Conservation (phyloP, 2,329 filamentous ascomycete species). For the Acarospora socialis region DNA sequence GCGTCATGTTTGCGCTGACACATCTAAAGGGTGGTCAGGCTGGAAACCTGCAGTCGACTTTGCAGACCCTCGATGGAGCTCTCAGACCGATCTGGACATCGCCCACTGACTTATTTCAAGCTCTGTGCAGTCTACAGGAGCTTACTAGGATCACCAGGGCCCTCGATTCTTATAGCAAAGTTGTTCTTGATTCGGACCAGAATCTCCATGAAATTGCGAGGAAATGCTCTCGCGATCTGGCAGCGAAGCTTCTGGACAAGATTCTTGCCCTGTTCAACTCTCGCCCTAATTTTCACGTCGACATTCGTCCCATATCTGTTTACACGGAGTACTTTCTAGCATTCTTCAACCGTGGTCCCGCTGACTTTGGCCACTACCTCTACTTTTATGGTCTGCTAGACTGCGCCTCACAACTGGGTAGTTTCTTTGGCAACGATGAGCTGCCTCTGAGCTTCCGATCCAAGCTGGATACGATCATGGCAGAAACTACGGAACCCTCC, state of each 20-base stretch:
- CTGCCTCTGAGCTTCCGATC: conserved; percentile 1
- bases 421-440: neutral
- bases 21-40: too few relatives aligned
- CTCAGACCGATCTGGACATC: too few relatives aligned
- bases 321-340: conserved; percentile 1
- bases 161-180: neutral
- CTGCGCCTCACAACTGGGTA: conserved; percentile 4
- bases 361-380: conserved; percentile 4
- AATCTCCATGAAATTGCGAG: neutral
- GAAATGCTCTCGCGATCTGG: neutral
- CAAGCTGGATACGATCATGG: conserved; percentile 2
- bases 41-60: too few relatives aligned
- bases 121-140: too few relatives aligned
- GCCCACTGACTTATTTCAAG: too few relatives aligned
- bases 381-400: conserved; percentile 10
- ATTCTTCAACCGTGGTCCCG: neutral
- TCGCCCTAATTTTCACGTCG: too few relatives aligned
- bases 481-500: too few relatives aligned
- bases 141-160: too few relatives aligned
- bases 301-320: too few relatives aligned
- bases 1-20: too few relatives aligned
- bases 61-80: too few relatives aligned
- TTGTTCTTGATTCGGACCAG: conserved; percentile 1
- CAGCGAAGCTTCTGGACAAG: conserved; percentile 1
- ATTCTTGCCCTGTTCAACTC: too few relatives aligned